Base-by-base conservation (phyloP, 75 land plant species). In the Larix kaempferi region DNA sequence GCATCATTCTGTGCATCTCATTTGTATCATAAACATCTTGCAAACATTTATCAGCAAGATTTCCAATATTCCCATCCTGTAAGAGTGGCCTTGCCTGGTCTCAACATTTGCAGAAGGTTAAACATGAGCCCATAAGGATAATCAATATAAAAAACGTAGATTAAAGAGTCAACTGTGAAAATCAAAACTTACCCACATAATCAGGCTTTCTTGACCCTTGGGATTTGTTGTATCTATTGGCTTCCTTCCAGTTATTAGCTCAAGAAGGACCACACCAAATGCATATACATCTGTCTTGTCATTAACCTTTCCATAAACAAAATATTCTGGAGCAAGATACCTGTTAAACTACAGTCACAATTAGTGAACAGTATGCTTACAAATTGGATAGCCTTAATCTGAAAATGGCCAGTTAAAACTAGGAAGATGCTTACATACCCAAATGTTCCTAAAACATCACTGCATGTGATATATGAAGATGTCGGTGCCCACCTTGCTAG, bases 311-410 rank as follows among this genome's bases (percentile, higher is more conserved):
- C 99, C 99, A 83, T 84, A 86, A 94, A 94, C 89, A 82, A 96
- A 94, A 78, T 92, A 96, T 61, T 96, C 99, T 64, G 99, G 99
- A 77, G 99, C 98, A 86, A 96, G 80, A 77, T 96, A 96, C 55
- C 99, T 96, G 90, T 77, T 76, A 71, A 27, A 62, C 22, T 67
- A 60, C 39, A 35, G 0, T 52, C 57, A 56, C 16, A 8, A 74
- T 74, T 54, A 54, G 33, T 52, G 27, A 74, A 27, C 14, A 15
- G 35, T 11, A 41, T 17, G 17, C 4, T 21, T 52, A 55, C 17
- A 26, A 60, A 74, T 17, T 74, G 57, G 21, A 55, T 25, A 74
- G 35, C 44, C 29, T 22, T 72, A 21, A 21, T 14, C 54, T 25
- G 6, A 25, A 26, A 56, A 52, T 14, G 54, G 35, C 26, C 22